phyloP scores from a whole-genome alignment of 129 eudicot genomes.

The Lonicera japonica region DNA sequence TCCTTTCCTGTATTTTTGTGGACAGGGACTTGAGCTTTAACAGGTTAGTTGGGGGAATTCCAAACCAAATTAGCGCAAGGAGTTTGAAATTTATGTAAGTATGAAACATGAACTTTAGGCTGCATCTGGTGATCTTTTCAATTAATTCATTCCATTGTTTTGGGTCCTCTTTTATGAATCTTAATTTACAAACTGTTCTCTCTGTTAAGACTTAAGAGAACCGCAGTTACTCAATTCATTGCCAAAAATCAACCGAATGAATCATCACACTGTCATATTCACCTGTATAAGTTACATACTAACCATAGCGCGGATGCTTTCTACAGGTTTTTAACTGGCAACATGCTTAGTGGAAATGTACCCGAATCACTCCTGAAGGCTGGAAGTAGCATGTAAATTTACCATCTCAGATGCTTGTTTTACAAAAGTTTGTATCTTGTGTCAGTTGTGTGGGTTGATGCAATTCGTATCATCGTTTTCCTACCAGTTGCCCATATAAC shows the following conservation, averaged over 20 bases:
- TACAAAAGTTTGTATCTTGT: neutral
- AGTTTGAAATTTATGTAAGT: constrained; percentile 64
- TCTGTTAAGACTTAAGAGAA: too few relatives aligned
- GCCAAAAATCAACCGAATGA: too few relatives aligned
- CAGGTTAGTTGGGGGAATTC: constrained; percentile 55
- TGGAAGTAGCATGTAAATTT: constrained; percentile 71
- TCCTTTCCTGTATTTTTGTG: constrained; percentile 7
- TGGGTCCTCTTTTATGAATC: neutral
- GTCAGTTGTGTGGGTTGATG: neutral
- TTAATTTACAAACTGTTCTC: too few relatives aligned
- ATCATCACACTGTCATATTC: too few relatives aligned
- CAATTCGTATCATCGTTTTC: too few relatives aligned
- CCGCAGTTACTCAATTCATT: too few relatives aligned
- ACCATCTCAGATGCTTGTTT: constrained; percentile 2
- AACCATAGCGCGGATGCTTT: too few relatives aligned
- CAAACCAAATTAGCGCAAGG: constrained; percentile 45
- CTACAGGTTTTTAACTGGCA: constrained; percentile 59
- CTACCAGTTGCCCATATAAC: too few relatives aligned
- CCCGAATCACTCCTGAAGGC: constrained; percentile 60
- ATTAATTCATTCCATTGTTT: neutral
- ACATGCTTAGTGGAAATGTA: constrained; percentile 68
- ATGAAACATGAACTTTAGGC: neutral
- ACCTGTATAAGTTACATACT: too few relatives aligned
- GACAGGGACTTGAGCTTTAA: constrained; percentile 83
- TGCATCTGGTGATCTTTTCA: constrained; percentile 10